Evolutionary conservation across 2,329 filamentous ascomycete genomes (phyloP), one percentile per base, ranked within the genome.

Genomic region (Penicillium nordicum): DNA sequence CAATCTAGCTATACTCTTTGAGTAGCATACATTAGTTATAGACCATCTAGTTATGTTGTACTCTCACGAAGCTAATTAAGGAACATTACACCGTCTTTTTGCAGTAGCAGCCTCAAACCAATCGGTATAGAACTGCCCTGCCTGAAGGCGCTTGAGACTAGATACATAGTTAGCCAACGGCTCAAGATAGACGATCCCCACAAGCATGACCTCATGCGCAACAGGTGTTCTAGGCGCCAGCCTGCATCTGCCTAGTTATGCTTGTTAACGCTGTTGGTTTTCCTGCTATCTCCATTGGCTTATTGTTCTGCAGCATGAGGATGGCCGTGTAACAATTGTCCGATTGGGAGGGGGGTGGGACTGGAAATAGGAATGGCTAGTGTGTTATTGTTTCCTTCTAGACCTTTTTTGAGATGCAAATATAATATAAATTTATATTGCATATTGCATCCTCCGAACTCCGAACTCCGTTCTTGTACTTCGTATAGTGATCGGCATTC

Each of bases 211-310:
- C 58, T 63, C 57, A 60, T 53, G 27, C 23, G 2, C 16, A 18
- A 18, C 18, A 18, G 27, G 4, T 27, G 40, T 38, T 49, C 40
- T 42, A 25, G 46, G 42, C 45, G 16, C 42, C 36, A 50, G 27
- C 32, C 8, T 46, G 23, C 30, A 42, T 29, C 34, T 23, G 6
- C 47, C 48, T 25, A 41, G 43, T 46, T 38, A 50, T 58, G 36
- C 37, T 38, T 43, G 41, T 50, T 45, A 42, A 57, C 61, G 61
- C 59, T 60, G 61, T 63, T 63, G 61, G 61, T 43, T 54, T 12
- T 36, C 30, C 30, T n/a, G 21, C 3, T 1, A 8, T 11, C 29
- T 2, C n/a, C 7, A 58, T 60, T 62, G 51, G 59, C 4, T 29
- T 5, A 2, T 5, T 41, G 12, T 16, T 21, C 18, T 48, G 36